Base-by-base conservation (phyloP, 805 yeast species). In the Lipomyces kockii region DNA sequence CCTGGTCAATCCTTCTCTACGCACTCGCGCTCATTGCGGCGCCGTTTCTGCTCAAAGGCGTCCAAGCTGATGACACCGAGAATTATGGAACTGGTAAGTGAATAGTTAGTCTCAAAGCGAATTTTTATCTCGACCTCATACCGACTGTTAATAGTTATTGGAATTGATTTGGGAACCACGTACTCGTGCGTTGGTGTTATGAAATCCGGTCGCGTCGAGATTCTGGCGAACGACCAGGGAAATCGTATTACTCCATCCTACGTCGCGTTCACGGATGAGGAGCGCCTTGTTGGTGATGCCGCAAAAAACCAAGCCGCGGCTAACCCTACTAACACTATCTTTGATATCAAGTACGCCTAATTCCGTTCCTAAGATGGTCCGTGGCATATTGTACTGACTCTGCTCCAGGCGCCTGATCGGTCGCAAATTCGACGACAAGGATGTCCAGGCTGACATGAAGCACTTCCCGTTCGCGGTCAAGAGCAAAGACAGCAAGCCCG, bases 241-340 rank as follows among this genome's bases (percentile, higher is more conserved):
- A 94, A 94, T 86, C 90, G 98, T 85, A 94, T 97, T 71, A 93
- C 98, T 22, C 98, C 98, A 43, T 92, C 98, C 51, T 93, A 90
- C 79, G 98, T 94, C 70, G 97, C 97, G 62, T 93, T 93, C 86
- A 91, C 97, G 29, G 97, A 91, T 78, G 87, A 93, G 56, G 98
- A 94, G 83, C 89, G 97, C 83, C 85, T 92, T 76, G 92, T 92
- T 75, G 97, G 97, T 81, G 97, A 92, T 82, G 97, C 98, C 74
- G 98, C 98, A 67, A 94, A 94, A 88, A 93, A 94, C 82, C 98
- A 94, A 84, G 97, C 97, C 66, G 97, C 98, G 72, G 89, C 93
- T 87, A 94, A 94, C 83, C 98, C 98, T 63, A 72, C 82, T 65
- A 93, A 93, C 86, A 93, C 98, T 54, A 93, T 93, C 70, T 93